phyloP scores from a whole-genome alignment of 2,329 filamentous ascomycete species.

The Fusarium continuum region DNA sequence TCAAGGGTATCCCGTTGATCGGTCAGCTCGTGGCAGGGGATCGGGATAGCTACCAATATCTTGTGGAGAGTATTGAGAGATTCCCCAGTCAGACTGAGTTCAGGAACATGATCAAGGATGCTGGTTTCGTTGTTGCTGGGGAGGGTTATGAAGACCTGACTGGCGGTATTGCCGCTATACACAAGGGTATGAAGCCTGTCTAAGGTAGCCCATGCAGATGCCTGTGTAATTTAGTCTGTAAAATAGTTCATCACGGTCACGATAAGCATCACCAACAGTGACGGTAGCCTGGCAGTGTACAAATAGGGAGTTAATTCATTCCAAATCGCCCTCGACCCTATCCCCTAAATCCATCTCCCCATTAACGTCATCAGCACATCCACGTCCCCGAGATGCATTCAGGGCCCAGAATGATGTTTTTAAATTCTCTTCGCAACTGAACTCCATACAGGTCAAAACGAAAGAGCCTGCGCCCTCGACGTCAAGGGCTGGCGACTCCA shows the following conservation, averaged over 20 bases:
- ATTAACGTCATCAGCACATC: conserved; percentile 31
- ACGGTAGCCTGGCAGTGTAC: conserved; percentile 32
- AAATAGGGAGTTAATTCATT: conserved; percentile 41
- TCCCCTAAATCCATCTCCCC: conserved; percentile 29
- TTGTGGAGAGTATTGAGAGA: conserved; percentile 95
- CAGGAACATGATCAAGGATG: conserved; percentile 80
- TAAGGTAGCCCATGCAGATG: conserved; percentile 29
- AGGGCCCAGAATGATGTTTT: conserved; percentile 44
- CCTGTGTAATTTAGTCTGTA: conserved; percentile 39
- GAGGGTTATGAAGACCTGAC: conserved; percentile 90
- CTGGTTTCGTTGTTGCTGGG: conserved; percentile 86
- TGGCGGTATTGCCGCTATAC: conserved; percentile 91
- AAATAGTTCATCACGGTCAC: conserved; percentile 16
- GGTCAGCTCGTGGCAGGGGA: conserved; percentile 95
- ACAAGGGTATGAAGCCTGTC: conserved; percentile 90
- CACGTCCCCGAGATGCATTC: conserved; percentile 29
- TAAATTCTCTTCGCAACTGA: conserved; percentile 45
- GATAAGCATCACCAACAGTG: conserved; percentile 21
- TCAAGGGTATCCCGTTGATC: conserved; percentile 91
- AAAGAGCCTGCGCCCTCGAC: conserved; percentile 45
- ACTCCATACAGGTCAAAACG: conserved; percentile 49
- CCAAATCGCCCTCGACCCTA: conserved; percentile 29
- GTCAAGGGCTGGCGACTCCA: conserved; percentile 42
- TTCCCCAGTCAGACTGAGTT: conserved; percentile 91
- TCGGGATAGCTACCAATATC: conserved; percentile 95